A percentile compares a stretch with the other conserved stretches of the same genome.
Evolutionary conservation across 257 asterid species (phyloP).

Genomic region (Voacanga thouarsii): DNA sequence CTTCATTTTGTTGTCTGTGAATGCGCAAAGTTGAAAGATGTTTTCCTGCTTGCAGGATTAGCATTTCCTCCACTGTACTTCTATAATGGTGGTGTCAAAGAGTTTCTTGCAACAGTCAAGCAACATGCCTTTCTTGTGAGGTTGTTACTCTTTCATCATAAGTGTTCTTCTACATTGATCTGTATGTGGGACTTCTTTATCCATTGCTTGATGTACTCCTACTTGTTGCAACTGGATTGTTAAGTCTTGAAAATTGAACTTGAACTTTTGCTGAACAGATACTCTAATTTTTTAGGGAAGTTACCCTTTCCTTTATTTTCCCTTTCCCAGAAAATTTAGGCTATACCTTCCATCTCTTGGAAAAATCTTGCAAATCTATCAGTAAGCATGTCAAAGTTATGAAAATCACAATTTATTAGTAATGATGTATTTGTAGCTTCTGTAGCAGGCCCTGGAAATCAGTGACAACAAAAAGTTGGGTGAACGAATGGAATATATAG

Average conservation of each 20-base stretch:
- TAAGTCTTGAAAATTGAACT: background rate
- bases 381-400: background rate
- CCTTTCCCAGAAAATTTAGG: background rate
- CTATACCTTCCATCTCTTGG: background rate
- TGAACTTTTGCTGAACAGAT: background rate
- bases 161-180: constrained; percentile 11
- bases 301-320: background rate
- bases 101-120: constrained; percentile 83
- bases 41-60: constrained; percentile 55
- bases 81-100: constrained; percentile 94
- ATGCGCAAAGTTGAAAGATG: background rate
- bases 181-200: background rate
- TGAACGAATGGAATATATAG: background rate
- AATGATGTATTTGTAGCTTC: background rate
- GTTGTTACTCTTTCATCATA: constrained; percentile 35
- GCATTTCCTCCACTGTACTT: constrained; percentile 96
- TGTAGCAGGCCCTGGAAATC: background rate
- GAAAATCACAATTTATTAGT: background rate
- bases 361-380: background rate
- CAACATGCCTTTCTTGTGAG: constrained; percentile 78
- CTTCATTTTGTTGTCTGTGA: background rate
- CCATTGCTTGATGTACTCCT: background rate
- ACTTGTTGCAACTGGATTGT: background rate
- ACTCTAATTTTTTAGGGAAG: background rate
- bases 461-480: background rate